Evolutionary conservation across 768 basidiomycete genomes (phyloP), one percentile per base, ranked within the genome.

Genomic region (Leccinum pellstonianum): DNA sequence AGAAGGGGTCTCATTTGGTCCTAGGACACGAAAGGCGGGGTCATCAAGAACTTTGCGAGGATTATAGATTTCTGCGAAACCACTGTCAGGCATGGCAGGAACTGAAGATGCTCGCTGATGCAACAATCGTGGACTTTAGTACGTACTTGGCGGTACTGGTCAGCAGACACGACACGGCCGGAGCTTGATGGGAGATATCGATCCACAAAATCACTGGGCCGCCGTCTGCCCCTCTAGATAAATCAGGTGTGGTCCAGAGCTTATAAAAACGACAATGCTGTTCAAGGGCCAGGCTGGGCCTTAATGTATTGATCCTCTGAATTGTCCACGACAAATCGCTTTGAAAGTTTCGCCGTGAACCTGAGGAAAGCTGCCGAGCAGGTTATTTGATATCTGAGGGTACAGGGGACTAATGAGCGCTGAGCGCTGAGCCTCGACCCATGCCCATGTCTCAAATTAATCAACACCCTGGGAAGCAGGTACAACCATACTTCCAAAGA

Each of bases 21-120:
- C 75, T 17, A 86, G 70, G 61, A 86, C 74, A 59, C 77, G 80
- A 72, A 86, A 86, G 15, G 78, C 76, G 33, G 83, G 80, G 57
- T 85, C 76, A 59, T 84, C 75, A 10, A 86, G 77, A 55, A 85
- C 77, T 70, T 83, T 84, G 64, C 77, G 78, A 58, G 85, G 85
- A 60, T 75, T 75, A 68, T 85, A 86, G 60, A 79, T 73, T 38
- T 81, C 80, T 43, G 82, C 65, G 33, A 66, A 70, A 51, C 66
- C 63, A 52, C 59, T 58, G 60, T 59, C 60, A 43, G 67, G 61
- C 72, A 73, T 73, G 23, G 38, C 3, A 38, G 15, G 43, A 46
- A 19, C 5, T 27, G 25, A 49, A 41, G 47, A 9, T 43, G 48
- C 33, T 35, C 14, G 3, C 10, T 48, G 54, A 52, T 53, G 1